Conservation (phyloP, 345 rosid species). For the Aurinia saxatilis region DNA sequence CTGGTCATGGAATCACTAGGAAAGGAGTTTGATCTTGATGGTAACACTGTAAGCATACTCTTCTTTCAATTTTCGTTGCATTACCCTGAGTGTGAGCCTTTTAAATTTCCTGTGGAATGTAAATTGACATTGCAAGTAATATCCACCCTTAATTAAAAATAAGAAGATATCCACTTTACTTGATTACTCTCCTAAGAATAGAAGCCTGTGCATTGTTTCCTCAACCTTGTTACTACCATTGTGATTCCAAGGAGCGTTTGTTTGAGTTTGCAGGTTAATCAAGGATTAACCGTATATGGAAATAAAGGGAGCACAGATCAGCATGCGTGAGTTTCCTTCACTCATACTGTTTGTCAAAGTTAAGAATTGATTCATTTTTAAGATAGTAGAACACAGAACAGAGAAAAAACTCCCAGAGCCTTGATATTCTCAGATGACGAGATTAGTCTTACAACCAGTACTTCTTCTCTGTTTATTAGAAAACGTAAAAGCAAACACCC, state of each 20-base stretch:
- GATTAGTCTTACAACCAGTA: no score
- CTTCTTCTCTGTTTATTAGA: no score
- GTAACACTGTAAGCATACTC: constrained; percentile 64
- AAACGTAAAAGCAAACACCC: no score
- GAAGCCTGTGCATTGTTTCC: constrained; percentile 1
- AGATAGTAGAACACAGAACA: no score
- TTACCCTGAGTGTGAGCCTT: neutral
- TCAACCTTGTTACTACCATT: neutral
- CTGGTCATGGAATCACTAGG: constrained; percentile 99
- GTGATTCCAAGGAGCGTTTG: constrained; percentile 2
- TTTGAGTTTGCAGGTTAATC: constrained; percentile 70
- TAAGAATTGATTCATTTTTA: no score
- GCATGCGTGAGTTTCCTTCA: constrained; percentile 74
- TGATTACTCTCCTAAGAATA: neutral
- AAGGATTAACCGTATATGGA: constrained; percentile 92
- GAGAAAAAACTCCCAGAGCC: no score
- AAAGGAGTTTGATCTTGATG: constrained; percentile 94
- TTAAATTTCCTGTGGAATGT: no score
- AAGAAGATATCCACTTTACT: neutral
- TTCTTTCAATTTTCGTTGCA: neutral
- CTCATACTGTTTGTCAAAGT: neutral
- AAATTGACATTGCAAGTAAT: no score
- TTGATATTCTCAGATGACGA: no score
- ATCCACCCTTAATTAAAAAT: neutral
- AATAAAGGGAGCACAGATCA: constrained; percentile 99